Conservation (phyloP, 164 flowering plant genomes). For the Berberis thunbergii region DNA sequence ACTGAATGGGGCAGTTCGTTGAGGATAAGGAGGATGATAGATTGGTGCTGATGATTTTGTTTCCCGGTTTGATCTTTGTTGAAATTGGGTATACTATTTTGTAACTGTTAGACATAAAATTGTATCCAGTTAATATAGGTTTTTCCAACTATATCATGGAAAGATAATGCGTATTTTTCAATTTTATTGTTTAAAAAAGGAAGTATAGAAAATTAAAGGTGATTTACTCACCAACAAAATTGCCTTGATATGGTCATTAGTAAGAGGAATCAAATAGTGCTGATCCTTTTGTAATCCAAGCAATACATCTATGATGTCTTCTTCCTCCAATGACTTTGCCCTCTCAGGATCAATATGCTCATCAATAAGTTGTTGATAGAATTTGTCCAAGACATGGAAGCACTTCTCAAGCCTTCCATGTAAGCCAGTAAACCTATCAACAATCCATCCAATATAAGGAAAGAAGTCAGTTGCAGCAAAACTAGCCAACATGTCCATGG, state of each 20-base stretch:
- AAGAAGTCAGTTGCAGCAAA: not conserved
- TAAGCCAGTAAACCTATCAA: not conserved
- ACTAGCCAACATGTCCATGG: not conserved
- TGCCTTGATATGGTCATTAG: slow-evolving; percentile 1
- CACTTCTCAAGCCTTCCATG: not conserved
- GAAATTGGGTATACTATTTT: not conserved
- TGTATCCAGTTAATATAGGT: not conserved
- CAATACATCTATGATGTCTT: not conserved
- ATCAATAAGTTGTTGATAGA: not conserved
- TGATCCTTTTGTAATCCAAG: not conserved
- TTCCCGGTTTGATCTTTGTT: not conserved
- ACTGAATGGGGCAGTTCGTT: too few relatives aligned
- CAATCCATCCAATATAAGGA: not conserved
- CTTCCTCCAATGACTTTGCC: not conserved
- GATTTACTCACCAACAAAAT: not conserved
- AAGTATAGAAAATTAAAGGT: not conserved
- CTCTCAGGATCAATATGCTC: not conserved
- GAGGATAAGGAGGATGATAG: too few relatives aligned
- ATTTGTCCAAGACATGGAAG: not conserved
- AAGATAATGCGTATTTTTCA: not conserved
- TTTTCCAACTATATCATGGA: not conserved
- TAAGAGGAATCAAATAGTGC: not conserved
- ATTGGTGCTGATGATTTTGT: not conserved
- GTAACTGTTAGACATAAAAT: not conserved
- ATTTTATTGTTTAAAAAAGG: not conserved